These are phyloP conservation scores for Scopulariopsis brevicaulis DNA, from an alignment of 2,329 filamentous ascomycete genomes.

Conservation along the genomic window DNA sequence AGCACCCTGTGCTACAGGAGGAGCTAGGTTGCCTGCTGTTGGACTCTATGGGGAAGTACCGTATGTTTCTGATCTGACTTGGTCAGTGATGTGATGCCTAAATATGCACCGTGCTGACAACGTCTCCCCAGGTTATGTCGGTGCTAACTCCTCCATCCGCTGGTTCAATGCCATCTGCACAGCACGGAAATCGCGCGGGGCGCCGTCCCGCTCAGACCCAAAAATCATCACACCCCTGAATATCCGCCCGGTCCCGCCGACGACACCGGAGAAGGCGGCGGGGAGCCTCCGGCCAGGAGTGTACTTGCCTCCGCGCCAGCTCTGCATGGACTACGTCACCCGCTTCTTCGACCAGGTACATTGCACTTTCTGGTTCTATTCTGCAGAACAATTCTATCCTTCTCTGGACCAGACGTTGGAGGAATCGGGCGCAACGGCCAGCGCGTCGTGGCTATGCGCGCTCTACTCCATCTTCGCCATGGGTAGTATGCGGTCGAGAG, in stretches of 20 bases:
- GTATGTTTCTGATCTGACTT: too few species aligned
- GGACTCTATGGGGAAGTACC: constrained; percentile 4
- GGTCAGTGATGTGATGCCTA: too few species aligned
- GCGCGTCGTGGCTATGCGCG: not conserved
- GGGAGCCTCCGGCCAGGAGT: not conserved
- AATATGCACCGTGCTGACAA: too few species aligned
- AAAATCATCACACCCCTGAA: constrained; percentile 3
- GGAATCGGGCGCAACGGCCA: not conserved
- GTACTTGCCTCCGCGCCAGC: not conserved
- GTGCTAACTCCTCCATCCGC: constrained; percentile 2
- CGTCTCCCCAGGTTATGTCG: not conserved
- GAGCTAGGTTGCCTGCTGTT: constrained; percentile 2
- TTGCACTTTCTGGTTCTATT: constrained; percentile 1
- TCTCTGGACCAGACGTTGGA: not conserved
- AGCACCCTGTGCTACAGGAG: constrained; percentile 1
- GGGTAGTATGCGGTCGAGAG: not conserved
- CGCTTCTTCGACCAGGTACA: constrained; percentile 3
- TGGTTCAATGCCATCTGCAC: constrained; percentile 3
- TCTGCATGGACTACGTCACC: not conserved
- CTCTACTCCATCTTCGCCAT: constrained; percentile 1
- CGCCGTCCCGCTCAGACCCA: not conserved
- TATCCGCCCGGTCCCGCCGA: constrained; percentile 1
- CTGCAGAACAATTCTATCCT: constrained; percentile 1
- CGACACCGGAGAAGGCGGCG: not conserved
- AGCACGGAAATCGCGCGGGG: not conserved